phyloP scores from a whole-genome alignment of 1,139 yeast genomes.

The Eremothecium cymbalariae region DNA sequence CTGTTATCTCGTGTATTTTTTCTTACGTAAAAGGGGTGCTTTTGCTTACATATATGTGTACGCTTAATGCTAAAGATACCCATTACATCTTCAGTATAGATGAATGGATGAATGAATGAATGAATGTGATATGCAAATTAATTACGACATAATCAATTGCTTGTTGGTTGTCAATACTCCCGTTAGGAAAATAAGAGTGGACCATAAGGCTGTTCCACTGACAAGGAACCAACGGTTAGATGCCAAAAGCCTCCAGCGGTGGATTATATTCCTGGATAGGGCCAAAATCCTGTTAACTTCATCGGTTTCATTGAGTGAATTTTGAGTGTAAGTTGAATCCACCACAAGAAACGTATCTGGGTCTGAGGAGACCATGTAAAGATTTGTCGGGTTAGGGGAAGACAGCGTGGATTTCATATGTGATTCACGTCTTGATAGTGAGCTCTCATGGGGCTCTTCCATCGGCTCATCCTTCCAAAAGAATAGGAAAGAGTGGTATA shows the following conservation, averaged over 20 bases:
- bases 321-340: slow-evolving; percentile 10
- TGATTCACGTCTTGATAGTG: background rate
- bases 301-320: slow-evolving; percentile 4
- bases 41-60: too few relatives aligned
- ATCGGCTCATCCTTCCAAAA: slow-evolving; percentile 20
- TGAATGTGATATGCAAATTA: too few relatives aligned
- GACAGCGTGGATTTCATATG: background rate
- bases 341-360: slow-evolving; percentile 9
- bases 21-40: too few relatives aligned
- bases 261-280: slow-evolving; percentile 8
- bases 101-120: too few relatives aligned
- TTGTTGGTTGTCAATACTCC: slow-evolving; percentile 10
- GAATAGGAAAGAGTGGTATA: slow-evolving; percentile 17
- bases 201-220: slow-evolving; percentile 10
- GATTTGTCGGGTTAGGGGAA: slow-evolving; percentile 5
- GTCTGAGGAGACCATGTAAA: slow-evolving; percentile 5
- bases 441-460: background rate
- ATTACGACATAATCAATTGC: too few relatives aligned
- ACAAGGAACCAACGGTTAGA: slow-evolving; percentile 8
- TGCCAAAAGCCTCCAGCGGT: slow-evolving; percentile 10
- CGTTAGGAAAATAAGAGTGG: slow-evolving; percentile 7
- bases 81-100: too few relatives aligned
- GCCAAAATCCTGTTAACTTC: slow-evolving; percentile 6
- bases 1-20: too few relatives aligned
- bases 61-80: too few relatives aligned